phyloP scores from a whole-genome alignment of 768 basidiomycete genomes.

The Pisolithus marmoratus region DNA sequence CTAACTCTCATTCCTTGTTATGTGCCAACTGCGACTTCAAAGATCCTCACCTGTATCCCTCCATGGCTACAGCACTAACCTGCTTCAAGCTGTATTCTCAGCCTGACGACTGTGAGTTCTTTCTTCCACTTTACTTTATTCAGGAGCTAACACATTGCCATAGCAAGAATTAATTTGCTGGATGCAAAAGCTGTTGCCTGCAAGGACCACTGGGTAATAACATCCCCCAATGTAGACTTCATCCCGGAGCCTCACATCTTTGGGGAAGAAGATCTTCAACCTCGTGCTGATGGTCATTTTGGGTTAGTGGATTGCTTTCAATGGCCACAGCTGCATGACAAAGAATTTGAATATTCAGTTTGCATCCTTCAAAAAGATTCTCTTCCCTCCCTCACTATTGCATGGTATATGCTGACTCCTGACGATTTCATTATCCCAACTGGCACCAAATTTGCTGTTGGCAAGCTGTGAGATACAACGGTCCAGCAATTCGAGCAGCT shows the following conservation, averaged over 20 bases:
- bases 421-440: too few species aligned
- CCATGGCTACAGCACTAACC: too few species aligned
- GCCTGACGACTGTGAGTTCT: background rate
- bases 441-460: too few species aligned
- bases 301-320: constrained; percentile 1
- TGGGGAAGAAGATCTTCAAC: background rate
- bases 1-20: too few species aligned
- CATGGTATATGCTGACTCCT: too few species aligned
- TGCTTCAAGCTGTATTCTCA: background rate
- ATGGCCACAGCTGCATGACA: background rate
- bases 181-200: background rate
- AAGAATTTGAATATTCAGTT: background rate
- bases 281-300: background rate
- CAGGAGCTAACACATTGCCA: background rate
- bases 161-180: background rate
- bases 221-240: constrained; percentile 3
- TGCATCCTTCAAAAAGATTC: constrained; percentile 2
- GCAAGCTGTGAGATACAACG: too few species aligned
- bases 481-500: too few species aligned
- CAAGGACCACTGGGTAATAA: background rate
- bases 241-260: constrained; percentile 2
- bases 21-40: too few species aligned
- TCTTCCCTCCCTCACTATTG: background rate
- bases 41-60: too few species aligned
- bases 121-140: background rate